Percentiles rank a stretch among this genome's conserved stretches.
phyloP scores from a whole-genome alignment of 192 early-diverging fungal genomes.

The Endogone sp. region DNA sequence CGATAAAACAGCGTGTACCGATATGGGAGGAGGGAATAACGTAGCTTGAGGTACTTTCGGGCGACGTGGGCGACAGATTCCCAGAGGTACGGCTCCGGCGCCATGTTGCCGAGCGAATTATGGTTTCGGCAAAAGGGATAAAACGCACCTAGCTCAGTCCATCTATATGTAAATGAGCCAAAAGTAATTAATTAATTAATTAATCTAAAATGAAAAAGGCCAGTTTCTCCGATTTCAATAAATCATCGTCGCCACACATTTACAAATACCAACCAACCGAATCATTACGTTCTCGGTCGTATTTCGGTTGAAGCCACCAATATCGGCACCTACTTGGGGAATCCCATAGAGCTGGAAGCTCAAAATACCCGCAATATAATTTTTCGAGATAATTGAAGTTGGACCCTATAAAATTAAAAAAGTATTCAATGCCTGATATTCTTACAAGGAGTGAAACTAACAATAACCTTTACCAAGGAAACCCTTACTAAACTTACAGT shows the following conservation, averaged over 20 bases:
- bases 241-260: conserved; percentile 69
- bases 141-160: too few species aligned
- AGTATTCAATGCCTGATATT: not conserved
- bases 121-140: conserved; percentile 53
- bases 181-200: conserved; percentile 54
- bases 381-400: conserved; percentile 49
- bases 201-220: conserved; percentile 65
- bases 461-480: not conserved
- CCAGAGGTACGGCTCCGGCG: conserved; percentile 65
- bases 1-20: conserved; percentile 51
- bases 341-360: conserved; percentile 70
- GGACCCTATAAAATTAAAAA: not conserved
- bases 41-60: conserved; percentile 48
- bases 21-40: conserved; percentile 61
- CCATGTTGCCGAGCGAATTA: conserved; percentile 38
- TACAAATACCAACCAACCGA: conserved; percentile 43
- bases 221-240: conserved; percentile 52
- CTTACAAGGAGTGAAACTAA: not conserved
- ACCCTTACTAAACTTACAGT: not conserved
- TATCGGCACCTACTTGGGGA: conserved; percentile 65
- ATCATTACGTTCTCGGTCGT: conserved; percentile 60
- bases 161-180: too few species aligned
- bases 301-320: conserved; percentile 63
- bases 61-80: conserved; percentile 47
- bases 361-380: conserved; percentile 58